A percentile compares a stretch with the other conserved stretches of the same genome.
Evolutionary conservation across 2,329 filamentous ascomycete species (phyloP).

Genomic region (Huntiella bhutanensis): DNA sequence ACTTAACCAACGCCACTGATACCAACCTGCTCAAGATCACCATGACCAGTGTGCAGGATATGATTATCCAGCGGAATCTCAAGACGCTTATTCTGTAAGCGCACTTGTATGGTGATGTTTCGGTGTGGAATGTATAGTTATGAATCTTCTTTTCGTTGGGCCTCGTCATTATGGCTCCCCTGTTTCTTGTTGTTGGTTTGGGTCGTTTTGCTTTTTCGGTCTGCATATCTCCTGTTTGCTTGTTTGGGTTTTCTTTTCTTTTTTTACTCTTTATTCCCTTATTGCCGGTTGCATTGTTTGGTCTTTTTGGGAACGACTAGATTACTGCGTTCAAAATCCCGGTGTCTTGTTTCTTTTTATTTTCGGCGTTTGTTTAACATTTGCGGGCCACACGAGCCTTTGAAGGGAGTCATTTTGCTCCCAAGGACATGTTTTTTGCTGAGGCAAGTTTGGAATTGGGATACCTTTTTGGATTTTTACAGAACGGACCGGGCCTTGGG

Average conservation of each 20-base stretch:
- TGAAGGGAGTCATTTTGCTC: too few relatives aligned
- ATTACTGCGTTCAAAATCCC: not conserved
- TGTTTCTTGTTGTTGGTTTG: not conserved
- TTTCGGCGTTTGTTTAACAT: not conserved
- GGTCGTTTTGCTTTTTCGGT: not conserved
- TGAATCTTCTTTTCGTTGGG: not conserved
- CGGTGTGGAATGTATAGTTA: not conserved
- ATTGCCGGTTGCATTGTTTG: not conserved
- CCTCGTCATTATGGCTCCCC: not conserved
- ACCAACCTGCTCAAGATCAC: conserved; percentile 69
- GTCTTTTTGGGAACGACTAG: conserved; percentile 1
- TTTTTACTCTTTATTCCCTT: not conserved
- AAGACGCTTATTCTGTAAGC: conserved; percentile 55
- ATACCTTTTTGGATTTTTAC: not conserved
- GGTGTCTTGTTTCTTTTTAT: conserved; percentile 1
- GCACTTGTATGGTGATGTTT: not conserved
- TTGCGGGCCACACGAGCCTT: too few relatives aligned
- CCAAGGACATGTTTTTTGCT: not conserved
- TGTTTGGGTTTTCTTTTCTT: not conserved
- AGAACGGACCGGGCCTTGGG: not conserved
- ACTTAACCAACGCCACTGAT: conserved; percentile 43
- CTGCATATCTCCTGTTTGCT: not conserved
- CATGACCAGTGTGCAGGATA: conserved; percentile 72
- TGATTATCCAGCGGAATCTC: conserved; percentile 70
- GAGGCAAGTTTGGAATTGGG: not conserved